Evolutionary conservation across 805 yeast genomes (phyloP).

Genomic region (Helenozyma baotianmanensis): DNA sequence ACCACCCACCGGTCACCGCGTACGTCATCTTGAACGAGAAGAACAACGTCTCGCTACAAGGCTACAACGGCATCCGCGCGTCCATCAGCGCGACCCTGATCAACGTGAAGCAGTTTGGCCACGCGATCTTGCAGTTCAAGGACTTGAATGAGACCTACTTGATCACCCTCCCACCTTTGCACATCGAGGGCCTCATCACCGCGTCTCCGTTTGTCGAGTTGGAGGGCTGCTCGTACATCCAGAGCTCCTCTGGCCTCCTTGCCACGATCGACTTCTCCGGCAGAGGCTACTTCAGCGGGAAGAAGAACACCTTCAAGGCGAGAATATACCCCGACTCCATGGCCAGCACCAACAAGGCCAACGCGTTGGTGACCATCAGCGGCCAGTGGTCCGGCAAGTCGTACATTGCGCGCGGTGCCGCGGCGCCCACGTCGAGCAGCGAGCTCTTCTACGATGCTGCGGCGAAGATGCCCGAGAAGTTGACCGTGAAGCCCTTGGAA

Average conservation of each 20-base stretch:
- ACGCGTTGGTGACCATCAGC: slow-evolving; percentile 69
- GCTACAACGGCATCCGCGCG: slow-evolving; percentile 86
- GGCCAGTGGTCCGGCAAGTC: slow-evolving; percentile 94
- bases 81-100: slow-evolving; percentile 74
- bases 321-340: slow-evolving; percentile 56
- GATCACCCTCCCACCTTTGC: slow-evolving; percentile 89
- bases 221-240: slow-evolving; percentile 83
- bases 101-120: slow-evolving; percentile 88
- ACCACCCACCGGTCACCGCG: slow-evolving; percentile 98
- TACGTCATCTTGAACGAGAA: slow-evolving; percentile 75
- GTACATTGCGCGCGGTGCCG: slow-evolving; percentile 53
- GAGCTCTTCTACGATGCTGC: slow-evolving; percentile 63
- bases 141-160: slow-evolving; percentile 64
- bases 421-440: slow-evolving; percentile 40
- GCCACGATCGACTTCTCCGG: slow-evolving; percentile 80
- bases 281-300: slow-evolving; percentile 92
- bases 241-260: slow-evolving; percentile 71
- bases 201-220: slow-evolving; percentile 94
- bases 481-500: slow-evolving; percentile 75
- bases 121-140: slow-evolving; percentile 67
- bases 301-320: slow-evolving; percentile 89
- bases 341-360: slow-evolving; percentile 47
- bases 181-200: slow-evolving; percentile 86
- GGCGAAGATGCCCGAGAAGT: slow-evolving; percentile 45
- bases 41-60: slow-evolving; percentile 67